Evolutionary conservation across 768 basidiomycete genomes (phyloP).

Genomic region (Xerocomellus chrysenteron): DNA sequence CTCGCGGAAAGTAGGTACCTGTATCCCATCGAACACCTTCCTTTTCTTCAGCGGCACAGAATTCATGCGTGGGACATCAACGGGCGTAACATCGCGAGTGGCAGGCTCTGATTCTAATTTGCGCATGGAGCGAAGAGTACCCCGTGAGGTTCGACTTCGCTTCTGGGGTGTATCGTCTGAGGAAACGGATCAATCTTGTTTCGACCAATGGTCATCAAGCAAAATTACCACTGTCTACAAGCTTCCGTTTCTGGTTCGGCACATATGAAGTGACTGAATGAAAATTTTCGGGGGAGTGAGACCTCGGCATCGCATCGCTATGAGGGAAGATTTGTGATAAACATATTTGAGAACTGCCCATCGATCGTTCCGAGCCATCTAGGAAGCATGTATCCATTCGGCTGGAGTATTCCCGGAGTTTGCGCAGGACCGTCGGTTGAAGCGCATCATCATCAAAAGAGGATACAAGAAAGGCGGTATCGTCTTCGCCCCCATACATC

Average conservation of each 20-base stretch:
- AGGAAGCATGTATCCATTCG: not conserved
- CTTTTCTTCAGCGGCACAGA: conserved; percentile 26
- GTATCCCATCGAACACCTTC: conserved; percentile 31
- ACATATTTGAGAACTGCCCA: not conserved
- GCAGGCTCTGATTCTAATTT: conserved; percentile 31
- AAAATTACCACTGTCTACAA: conserved; percentile 3
- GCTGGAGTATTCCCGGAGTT: conserved; percentile 18
- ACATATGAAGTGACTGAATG: not conserved
- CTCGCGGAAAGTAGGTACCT: conserved; percentile 26
- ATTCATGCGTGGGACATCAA: conserved; percentile 14
- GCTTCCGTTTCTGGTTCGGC: conserved; percentile 12
- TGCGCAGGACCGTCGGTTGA: conserved; percentile 12
- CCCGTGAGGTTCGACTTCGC: conserved; percentile 19
- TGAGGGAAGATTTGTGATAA: not conserved
- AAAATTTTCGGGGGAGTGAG: not conserved
- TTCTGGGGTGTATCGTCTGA: conserved; percentile 23
- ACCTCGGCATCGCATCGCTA: not conserved
- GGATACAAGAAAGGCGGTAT: conserved; percentile 8
- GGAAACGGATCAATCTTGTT: conserved; percentile 5
- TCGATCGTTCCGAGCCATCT: conserved; percentile 1
- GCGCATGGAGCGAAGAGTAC: conserved; percentile 11
- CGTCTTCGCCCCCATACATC: conserved; percentile 1
- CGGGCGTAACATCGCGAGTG: conserved; percentile 22
- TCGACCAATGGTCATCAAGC: not conserved
- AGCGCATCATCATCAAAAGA: not conserved